Evolutionary conservation across 208 protist genomes (phyloP), one percentile per base, ranked within the genome.

Genomic region (Acanthamoeba healyi): DNA sequence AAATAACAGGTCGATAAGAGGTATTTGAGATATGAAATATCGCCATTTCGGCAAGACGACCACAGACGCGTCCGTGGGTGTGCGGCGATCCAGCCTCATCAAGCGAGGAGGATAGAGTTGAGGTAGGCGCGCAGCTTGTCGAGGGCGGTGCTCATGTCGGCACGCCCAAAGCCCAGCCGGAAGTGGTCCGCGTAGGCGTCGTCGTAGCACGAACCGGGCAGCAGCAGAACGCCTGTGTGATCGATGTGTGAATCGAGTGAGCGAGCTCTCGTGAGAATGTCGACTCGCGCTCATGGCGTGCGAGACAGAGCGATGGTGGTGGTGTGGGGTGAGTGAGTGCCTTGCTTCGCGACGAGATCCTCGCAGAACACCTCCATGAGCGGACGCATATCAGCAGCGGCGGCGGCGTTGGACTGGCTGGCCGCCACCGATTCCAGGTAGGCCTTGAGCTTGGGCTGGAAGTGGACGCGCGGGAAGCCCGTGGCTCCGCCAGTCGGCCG

Each of bases 121-220:
- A 92, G 61, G 56, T 92, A 26, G 15, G 34, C 40, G 36, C 86
- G 54, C 86, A 92, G 86, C 61, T 92, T 92, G 89, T 38, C 89
- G 22, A 93, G 51, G 3, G 89, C 65, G 36, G 29, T 9, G 40
- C 24, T 38, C 89, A 93, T 49, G 89, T 93, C 67, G 12, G 42
- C n/a, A 7, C 89, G 40, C 12, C 67, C 89, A 82, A 82, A 93
- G 89, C 89, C 89, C 34, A 93, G 0, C 34, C 89, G 61, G 58
- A 93, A 82, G 65, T 93, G 89, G 34, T 77, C 89, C 3, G 58
- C 70, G 34, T 54, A 92, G 32, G 65, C 32, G 1, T n/a, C 42
- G 44, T 77, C 89, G 44, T 82, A 93, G 67, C 89, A 93, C 42
- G 89, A 58, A 26, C 65, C 58, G 24, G 89, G 89, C 58, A 93